These are phyloP conservation scores for Novymonas esmeraldas DNA, from an alignment of 208 protist species.

Conservation along the genomic window DNA sequence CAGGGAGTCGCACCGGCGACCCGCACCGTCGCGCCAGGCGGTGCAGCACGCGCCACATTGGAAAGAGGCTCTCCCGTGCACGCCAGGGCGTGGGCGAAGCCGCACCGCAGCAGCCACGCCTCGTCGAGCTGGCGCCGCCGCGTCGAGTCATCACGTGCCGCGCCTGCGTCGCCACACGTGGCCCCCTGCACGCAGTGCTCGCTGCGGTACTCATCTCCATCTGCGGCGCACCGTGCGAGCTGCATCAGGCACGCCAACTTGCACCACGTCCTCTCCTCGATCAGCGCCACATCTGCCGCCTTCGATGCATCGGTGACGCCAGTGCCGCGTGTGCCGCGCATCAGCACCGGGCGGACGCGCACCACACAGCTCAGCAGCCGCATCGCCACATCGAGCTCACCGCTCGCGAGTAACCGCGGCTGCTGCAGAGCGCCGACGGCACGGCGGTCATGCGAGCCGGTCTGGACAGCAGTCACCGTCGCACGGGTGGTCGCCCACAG, in stretches of 20 bases:
- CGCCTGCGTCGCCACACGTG: no score
- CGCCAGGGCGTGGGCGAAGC: not conserved
- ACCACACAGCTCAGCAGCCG: not conserved
- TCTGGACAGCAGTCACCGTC: no score
- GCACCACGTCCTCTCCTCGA: constrained; percentile 28
- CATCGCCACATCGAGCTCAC: constrained; percentile 3
- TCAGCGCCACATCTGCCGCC: not conserved
- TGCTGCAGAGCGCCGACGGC: not conserved
- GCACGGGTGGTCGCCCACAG: not conserved
- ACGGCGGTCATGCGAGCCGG: no score
- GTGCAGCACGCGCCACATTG: not conserved
- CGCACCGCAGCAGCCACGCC: constrained; percentile 4
- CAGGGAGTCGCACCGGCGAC: not conserved
- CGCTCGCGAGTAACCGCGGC: not conserved
- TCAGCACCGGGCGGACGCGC: no score
- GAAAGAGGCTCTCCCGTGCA: not conserved
- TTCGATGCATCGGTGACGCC: not conserved
- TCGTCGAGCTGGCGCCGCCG: constrained; percentile 7
- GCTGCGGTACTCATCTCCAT: not conserved
- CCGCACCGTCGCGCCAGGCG: not conserved
- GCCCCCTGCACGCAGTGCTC: not conserved
- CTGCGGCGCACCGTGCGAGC: constrained; percentile 4
- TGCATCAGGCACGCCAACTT: constrained; percentile 18
- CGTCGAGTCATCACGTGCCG: no score
- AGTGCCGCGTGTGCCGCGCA: no score